Base-by-base conservation (phyloP, 768 basidiomycete species). In the Amanita pallidorosea region DNA sequence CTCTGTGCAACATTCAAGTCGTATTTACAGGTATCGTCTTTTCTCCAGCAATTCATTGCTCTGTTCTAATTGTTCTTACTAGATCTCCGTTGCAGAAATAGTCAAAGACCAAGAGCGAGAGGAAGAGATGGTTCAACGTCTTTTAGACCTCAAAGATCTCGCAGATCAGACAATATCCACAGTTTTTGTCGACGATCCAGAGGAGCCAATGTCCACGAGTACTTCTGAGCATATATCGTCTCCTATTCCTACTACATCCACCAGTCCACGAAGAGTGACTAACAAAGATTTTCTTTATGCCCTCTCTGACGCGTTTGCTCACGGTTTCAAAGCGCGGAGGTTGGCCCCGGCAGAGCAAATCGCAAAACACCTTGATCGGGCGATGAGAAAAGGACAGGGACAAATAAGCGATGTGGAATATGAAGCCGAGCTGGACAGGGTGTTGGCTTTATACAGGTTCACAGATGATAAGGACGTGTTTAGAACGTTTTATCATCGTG, bases 401-500 rank as follows among this genome's bases (percentile, higher is more conserved):
- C 72, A 75, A 8, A 68, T 74, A 48, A 75, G 73, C 27, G 85
- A 91, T 52, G 67, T 62, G 12, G 76, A 75, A 29, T 92, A 88
- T 64, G 75, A 81, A 45, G 64, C 65, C 2, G 61, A 77, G 49
- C 67, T 96, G 52, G 80, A 88, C 51, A 73, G 68, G 7, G 85
- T 78, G 3, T 69, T 96, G 22, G 76, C 68, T 6, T 66, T 97
- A 50, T 95, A 93, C 65, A 72, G 88, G 48, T 94, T 80, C 62
- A 93, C 89, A 4, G 84, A 90, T 47, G 91, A 94, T 61, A 92
- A 91, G 63, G 92, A 96, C 60, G 89, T 95, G 29, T 97, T 96
- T 65, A 79, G 92, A 58, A 83, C 85, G 23, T 96, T 93, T 66
- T 97, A 95, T 64, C 86, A 86, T 65, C 82, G 89, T 9, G 80